Evolutionary conservation across 371 early-diverging fungal genomes (phyloP).

Genomic region (Zopfochytrium polystomum): DNA sequence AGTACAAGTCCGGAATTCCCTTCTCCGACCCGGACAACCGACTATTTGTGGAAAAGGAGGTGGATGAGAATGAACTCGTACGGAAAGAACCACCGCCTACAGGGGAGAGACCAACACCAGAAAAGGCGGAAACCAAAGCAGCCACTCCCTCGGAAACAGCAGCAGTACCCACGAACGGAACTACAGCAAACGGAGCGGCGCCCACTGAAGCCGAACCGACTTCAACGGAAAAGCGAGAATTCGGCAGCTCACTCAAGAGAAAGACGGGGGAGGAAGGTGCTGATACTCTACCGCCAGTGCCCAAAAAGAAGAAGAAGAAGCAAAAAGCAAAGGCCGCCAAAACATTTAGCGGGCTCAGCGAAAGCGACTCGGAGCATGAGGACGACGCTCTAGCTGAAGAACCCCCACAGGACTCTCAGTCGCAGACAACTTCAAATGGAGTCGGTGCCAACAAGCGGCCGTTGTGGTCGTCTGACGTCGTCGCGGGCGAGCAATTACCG

Average conservation of each 20-base stretch:
- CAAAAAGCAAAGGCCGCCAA: conserved; percentile 23
- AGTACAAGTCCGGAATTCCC: conserved; percentile 67
- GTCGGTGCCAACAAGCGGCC: conserved; percentile 8
- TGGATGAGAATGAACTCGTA: conserved; percentile 8
- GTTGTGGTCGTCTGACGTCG: conserved; percentile 24
- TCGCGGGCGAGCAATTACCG: conserved; percentile 28
- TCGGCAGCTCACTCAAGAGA: conserved; percentile 34
- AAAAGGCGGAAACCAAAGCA: neutral
- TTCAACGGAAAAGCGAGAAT: too few species aligned
- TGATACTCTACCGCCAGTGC: conserved; percentile 7
- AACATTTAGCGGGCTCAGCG: too few species aligned
- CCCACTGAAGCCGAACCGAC: too few species aligned
- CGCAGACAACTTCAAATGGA: too few species aligned
- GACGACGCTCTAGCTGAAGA: too few species aligned
- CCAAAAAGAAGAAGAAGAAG: conserved; percentile 37
- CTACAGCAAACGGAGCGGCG: too few species aligned
- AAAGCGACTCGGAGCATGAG: too few species aligned
- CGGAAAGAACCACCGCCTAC: conserved; percentile 14
- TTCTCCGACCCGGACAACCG: conserved; percentile 53
- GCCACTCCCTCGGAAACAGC: neutral
- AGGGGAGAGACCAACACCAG: neutral
- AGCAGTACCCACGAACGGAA: too few species aligned
- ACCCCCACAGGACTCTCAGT: too few species aligned
- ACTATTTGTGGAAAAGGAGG: conserved; percentile 38
- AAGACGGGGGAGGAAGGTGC: conserved; percentile 1